Percentiles rank a stretch among this genome's conserved stretches.
phyloP scores from a whole-genome alignment of 1,284 basidiomycete genomes.

The Anthracocystis setariae region DNA sequence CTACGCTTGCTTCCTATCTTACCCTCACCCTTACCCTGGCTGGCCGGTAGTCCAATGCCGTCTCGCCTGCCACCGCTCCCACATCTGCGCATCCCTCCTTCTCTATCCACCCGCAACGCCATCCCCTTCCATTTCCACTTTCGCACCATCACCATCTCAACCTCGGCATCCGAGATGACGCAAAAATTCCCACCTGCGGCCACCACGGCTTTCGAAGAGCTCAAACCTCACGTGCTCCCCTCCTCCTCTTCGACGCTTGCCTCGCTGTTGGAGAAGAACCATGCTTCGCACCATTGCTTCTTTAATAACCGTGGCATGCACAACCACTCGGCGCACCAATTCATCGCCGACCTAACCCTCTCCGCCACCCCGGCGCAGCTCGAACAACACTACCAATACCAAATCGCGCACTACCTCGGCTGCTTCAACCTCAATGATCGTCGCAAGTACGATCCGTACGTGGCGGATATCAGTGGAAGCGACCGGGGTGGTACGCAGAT shows the following conservation, averaged over 20 bases:
- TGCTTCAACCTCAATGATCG: conserved; percentile 28
- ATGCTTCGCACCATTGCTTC: conserved; percentile 44
- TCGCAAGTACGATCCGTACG: conserved; percentile 17
- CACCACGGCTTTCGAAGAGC: conserved; percentile 9
- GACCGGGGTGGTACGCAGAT: not conserved
- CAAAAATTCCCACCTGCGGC: not conserved
- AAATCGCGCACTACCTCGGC: conserved; percentile 21
- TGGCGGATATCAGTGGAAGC: not conserved
- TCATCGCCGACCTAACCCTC: conserved; percentile 41
- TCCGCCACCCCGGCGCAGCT: conserved; percentile 18
- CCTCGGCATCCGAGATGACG: conserved; percentile 4
- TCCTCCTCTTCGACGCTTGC: conserved; percentile 1
- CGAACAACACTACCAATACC: conserved; percentile 13
- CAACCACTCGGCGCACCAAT: conserved; percentile 49
- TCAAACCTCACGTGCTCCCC: not conserved
- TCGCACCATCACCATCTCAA: not conserved
- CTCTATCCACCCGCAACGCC: not conserved
- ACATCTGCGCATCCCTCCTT: too few relatives aligned
- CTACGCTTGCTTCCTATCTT: not conserved
- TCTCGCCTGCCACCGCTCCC: not conserved
- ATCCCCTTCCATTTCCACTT: too few relatives aligned
- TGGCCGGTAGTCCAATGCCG: not conserved
- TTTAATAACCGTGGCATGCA: conserved; percentile 52
- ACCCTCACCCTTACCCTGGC: not conserved
- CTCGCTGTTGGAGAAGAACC: conserved; percentile 23